phyloP scores from a whole-genome alignment of 805 yeast species.

The Candida argentea region DNA sequence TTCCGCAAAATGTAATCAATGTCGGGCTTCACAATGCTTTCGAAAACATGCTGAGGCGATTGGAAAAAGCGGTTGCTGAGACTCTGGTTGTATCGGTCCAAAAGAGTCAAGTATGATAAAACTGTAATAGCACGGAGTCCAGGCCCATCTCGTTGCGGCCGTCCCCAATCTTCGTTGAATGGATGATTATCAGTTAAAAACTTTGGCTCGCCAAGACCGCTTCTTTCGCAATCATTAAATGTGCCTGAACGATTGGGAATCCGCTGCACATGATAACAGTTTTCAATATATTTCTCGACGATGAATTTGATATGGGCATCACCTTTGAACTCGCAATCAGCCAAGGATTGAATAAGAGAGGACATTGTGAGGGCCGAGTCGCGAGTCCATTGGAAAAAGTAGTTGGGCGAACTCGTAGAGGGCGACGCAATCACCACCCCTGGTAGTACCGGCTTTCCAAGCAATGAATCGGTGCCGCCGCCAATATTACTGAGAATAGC shows the following conservation, averaged over 20 bases:
- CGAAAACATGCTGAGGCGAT: constrained; percentile 33
- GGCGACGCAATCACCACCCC: constrained; percentile 88
- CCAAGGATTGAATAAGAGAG: constrained; percentile 47
- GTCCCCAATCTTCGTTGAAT: constrained; percentile 70
- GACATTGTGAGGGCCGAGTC: constrained; percentile 78
- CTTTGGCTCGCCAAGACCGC: constrained; percentile 86
- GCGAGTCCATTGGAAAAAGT: constrained; percentile 84
- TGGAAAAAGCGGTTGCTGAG: constrained; percentile 17
- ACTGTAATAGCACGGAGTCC: constrained; percentile 67
- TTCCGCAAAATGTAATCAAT: constrained; percentile 47
- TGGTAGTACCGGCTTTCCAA: constrained; percentile 26
- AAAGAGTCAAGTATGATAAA: constrained; percentile 39
- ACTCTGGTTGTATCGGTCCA: constrained; percentile 19
- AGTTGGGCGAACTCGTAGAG: constrained; percentile 59
- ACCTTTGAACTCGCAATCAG: constrained; percentile 24
- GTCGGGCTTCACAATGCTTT: constrained; percentile 55
- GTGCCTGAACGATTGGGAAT: constrained; percentile 60
- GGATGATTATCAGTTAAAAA: constrained; percentile 57
- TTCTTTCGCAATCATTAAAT: constrained; percentile 28
- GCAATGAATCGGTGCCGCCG: constrained; percentile 28
- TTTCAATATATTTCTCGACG: constrained; percentile 55
- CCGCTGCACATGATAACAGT: constrained; percentile 53
- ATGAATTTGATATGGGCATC: constrained; percentile 10
- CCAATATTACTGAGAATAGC: constrained; percentile 48
- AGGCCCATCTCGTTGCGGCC: constrained; percentile 96